Evolutionary conservation across 1,284 basidiomycete genomes (phyloP).

Genomic region (Mycena sp.): DNA sequence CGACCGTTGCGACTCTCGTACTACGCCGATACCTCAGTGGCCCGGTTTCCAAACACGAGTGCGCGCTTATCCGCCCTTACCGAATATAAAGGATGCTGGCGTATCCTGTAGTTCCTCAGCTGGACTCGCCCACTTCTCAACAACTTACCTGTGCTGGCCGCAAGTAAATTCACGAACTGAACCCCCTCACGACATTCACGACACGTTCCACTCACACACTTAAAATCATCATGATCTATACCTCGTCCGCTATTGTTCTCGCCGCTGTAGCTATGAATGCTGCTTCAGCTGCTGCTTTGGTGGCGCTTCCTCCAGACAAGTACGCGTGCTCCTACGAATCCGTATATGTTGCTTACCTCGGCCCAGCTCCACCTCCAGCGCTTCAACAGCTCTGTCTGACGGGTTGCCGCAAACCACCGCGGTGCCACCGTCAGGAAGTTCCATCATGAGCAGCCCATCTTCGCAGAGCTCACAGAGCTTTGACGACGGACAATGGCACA

Average conservation of each 20-base stretch:
- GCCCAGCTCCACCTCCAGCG: neutral
- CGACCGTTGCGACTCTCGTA: too few relatives aligned
- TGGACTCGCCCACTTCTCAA: constrained; percentile 8
- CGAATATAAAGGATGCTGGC: neutral
- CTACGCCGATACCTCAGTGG: too few relatives aligned
- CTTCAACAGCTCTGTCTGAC: neutral
- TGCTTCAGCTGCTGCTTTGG: neutral
- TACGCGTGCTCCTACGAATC: neutral
- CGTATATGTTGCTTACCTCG: neutral
- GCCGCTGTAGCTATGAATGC: neutral
- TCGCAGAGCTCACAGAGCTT: neutral
- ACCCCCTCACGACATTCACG: neutral
- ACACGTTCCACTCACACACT: neutral
- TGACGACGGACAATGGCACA: neutral
- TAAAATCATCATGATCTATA: neutral
- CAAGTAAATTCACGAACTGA: neutral
- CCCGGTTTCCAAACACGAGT: too few relatives aligned
- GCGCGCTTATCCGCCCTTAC: too few relatives aligned
- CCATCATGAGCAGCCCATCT: neutral
- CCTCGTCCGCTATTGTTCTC: neutral
- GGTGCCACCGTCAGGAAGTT: neutral
- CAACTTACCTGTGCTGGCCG: constrained; percentile 7
- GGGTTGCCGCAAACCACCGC: neutral
- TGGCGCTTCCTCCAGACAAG: neutral
- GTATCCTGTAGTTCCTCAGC: neutral